Evolutionary conservation across 2,329 filamentous ascomycete genomes (phyloP), one percentile per base, ranked within the genome.

Genomic region (Ilyonectria robusta): DNA sequence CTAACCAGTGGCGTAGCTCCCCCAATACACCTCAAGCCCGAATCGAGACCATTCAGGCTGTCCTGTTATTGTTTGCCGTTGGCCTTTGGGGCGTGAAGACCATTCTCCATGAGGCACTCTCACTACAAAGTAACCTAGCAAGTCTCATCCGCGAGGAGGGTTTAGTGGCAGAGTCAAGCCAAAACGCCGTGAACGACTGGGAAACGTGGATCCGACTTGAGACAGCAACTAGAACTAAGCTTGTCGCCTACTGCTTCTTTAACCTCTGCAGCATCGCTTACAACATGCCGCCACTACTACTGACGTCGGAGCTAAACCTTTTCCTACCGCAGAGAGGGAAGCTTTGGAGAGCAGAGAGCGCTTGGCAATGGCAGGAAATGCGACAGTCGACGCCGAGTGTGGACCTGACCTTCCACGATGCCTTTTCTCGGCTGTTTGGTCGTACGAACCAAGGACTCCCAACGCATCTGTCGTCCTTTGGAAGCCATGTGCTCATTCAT

Each of bases 401-500:
- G 65, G 87, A 89, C 23, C 82, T 89, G 44, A 84, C 85, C 1
- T 81, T 91, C 3, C 87, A 88, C 65, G 87, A 91, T 40, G 86
- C 87, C 1, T 85, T 91, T 54, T 83, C 84, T 6, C 81, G 86
- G 46, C 80, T 91, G 0, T 83, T 91, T 40, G 83, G 86, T 29
- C 84, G 88, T 40, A 80, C 83, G 3, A 81, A 82, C 1, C 84
- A 87, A 67, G 82, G 81, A 0, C 81, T 86, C 1, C 84, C 85
- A 1, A 79, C 83, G 0, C 84, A 85, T 50, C 82, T 89, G 62
- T 89, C 88, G 0, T 88, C 89, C 0, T 79, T 92, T 7, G 92
- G 91, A 1, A 92, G 92, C 72, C 93, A 94, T 70, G 87, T 93
- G 8, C 82, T 94, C 37, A 91, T 94, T 3, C 91, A 93, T 73